Percentiles rank a stretch among this genome's conserved stretches.
phyloP scores from a whole-genome alignment of 306 rosid genomes.

The Trifolium fragiferum region DNA sequence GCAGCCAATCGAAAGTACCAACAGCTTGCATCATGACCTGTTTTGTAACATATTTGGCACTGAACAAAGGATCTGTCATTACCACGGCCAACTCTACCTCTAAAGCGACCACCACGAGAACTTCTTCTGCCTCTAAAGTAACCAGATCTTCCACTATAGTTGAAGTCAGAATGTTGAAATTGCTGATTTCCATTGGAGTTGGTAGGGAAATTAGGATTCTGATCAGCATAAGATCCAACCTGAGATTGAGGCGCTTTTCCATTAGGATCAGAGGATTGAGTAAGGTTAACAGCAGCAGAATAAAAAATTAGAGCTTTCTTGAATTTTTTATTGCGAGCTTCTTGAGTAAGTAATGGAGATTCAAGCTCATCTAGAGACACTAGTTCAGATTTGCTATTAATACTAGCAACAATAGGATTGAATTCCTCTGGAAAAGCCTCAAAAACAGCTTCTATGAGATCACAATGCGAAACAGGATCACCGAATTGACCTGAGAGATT shows the following conservation, averaged over 20 bases:
- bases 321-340: no score
- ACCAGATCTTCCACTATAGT: background rate
- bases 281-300: no score
- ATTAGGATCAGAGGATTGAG: no score
- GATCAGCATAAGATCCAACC: no score
- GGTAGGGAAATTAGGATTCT: no score
- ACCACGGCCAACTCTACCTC: background rate
- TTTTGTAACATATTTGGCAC: background rate
- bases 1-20: background rate
- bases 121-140: no score
- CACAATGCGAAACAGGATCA: background rate
- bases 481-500: background rate
- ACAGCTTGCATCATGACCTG: background rate
- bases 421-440: background rate
- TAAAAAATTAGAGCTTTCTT: no score
- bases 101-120: background rate
- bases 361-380: no score
- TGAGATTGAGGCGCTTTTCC: background rate
- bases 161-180: accelerated
- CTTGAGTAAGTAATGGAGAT: no score
- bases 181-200: no score
- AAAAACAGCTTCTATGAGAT: background rate
- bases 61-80: background rate
- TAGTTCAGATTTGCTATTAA: no score
- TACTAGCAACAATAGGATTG: no score